Percentiles rank a stretch among this genome's conserved stretches.
Evolutionary conservation across 148 eudicot species (phyloP).

Genomic region (Vaccinium vitisidaea): DNA sequence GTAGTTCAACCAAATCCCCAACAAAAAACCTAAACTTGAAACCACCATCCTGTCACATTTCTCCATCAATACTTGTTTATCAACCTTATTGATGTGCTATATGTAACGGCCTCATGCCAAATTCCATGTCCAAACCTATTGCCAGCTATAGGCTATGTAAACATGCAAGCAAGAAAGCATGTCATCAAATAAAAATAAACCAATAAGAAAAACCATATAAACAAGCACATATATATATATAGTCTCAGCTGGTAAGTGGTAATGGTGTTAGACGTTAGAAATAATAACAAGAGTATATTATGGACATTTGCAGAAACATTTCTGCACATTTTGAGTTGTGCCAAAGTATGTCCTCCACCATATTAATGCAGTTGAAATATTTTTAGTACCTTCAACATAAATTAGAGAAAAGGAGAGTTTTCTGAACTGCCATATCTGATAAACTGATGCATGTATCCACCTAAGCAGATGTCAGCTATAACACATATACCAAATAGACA

Average conservation of each 20-base stretch:
- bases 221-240: background rate
- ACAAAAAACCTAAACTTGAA: background rate
- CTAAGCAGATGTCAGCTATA: background rate
- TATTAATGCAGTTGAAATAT: background rate
- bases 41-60: background rate
- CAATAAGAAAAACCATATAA: background rate
- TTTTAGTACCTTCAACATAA: background rate
- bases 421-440: background rate
- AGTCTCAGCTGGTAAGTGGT: background rate
- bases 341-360: background rate
- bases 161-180: background rate
- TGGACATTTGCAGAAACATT: background rate
- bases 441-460: constrained; percentile 1
- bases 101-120: background rate
- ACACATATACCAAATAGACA: background rate
- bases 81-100: background rate
- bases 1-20: background rate
- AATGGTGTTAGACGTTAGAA: background rate
- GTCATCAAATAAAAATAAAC: background rate
- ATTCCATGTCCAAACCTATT: background rate
- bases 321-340: background rate
- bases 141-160: background rate
- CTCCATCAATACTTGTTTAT: background rate
- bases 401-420: background rate
- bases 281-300: background rate